Conservation (phyloP, 1,284 basidiomycete genomes). For the Moesziomyces globuligerus region DNA sequence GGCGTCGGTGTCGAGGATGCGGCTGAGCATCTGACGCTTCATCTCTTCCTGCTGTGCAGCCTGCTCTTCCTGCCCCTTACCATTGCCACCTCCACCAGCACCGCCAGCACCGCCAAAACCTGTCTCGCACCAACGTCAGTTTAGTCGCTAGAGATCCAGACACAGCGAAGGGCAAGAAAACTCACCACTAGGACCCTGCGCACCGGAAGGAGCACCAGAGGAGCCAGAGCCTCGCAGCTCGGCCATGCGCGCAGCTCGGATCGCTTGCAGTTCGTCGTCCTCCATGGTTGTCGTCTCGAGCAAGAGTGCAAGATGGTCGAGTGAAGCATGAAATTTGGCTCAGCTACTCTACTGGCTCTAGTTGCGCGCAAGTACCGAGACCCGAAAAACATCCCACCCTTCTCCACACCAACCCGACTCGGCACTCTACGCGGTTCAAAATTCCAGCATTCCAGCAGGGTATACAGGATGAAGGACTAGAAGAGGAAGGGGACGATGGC, state of each 20-base stretch:
- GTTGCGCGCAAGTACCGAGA: background rate
- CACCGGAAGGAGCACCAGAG: slow-evolving; percentile 21
- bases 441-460: background rate
- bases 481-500: slow-evolving; percentile 77
- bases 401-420: background rate
- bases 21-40: slow-evolving; percentile 79
- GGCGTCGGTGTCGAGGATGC: slow-evolving; percentile 85
- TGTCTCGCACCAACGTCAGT: background rate
- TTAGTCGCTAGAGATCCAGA: background rate
- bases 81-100: slow-evolving; percentile 67
- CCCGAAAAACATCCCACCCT: background rate
- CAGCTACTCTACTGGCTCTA: too few species aligned
- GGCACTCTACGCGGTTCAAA: background rate
- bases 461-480: slow-evolving; percentile 55
- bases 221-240: slow-evolving; percentile 52
- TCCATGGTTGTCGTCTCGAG: slow-evolving; percentile 51
- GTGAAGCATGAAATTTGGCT: too few species aligned
- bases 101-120: slow-evolving; percentile 30
- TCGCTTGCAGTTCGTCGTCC: slow-evolving; percentile 67
- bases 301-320: background rate
- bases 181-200: slow-evolving; percentile 23
- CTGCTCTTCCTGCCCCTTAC: slow-evolving; percentile 61
- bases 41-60: slow-evolving; percentile 68
- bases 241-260: slow-evolving; percentile 64
- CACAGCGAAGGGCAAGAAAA: background rate